phyloP scores from a whole-genome alignment of 192 early-diverging fungal species.

The Entomortierella beljakovae region DNA sequence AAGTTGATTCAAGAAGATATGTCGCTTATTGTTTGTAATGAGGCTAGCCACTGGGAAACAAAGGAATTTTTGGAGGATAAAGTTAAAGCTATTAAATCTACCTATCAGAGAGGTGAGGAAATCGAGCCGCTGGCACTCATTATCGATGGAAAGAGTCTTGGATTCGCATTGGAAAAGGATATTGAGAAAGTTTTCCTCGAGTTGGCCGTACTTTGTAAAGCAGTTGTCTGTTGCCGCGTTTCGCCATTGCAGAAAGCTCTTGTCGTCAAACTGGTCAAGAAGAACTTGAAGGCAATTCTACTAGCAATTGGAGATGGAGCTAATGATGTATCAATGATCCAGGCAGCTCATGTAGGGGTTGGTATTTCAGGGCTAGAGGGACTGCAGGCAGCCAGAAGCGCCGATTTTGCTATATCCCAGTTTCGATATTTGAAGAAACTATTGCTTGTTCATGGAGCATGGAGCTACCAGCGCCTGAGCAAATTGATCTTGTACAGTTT shows the following conservation, averaged over 20 bases:
- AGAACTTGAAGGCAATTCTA: slow-evolving; percentile 86
- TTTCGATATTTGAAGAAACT: slow-evolving; percentile 96
- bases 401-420: slow-evolving; percentile 98
- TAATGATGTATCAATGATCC: slow-evolving; percentile 99
- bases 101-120: slow-evolving; percentile 56
- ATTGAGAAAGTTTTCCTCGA: slow-evolving; percentile 85
- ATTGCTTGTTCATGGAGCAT: slow-evolving; percentile 95
- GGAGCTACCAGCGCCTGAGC: slow-evolving; percentile 95
- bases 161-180: slow-evolving; percentile 93
- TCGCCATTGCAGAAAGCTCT: slow-evolving; percentile 98
- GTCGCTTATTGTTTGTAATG: slow-evolving; percentile 93
- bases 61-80: slow-evolving; percentile 93
- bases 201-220: slow-evolving; percentile 91
- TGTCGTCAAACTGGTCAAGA: slow-evolving; percentile 97
- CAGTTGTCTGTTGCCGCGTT: slow-evolving; percentile 98
- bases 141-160: slow-evolving; percentile 94
- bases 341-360: slow-evolving; percentile 98
- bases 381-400: slow-evolving; percentile 94
- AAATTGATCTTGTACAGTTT: slow-evolving; percentile 98
- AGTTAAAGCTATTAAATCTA: slow-evolving; percentile 80
- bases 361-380: slow-evolving; percentile 98
- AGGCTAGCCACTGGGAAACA: slow-evolving; percentile 90
- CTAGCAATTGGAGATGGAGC: slow-evolving; percentile 99
- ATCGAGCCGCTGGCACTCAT: slow-evolving; percentile 84
- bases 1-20: slow-evolving; percentile 97